Conservation (phyloP, 495 filamentous ascomycete genomes). For the Penicillium paradoxum region DNA sequence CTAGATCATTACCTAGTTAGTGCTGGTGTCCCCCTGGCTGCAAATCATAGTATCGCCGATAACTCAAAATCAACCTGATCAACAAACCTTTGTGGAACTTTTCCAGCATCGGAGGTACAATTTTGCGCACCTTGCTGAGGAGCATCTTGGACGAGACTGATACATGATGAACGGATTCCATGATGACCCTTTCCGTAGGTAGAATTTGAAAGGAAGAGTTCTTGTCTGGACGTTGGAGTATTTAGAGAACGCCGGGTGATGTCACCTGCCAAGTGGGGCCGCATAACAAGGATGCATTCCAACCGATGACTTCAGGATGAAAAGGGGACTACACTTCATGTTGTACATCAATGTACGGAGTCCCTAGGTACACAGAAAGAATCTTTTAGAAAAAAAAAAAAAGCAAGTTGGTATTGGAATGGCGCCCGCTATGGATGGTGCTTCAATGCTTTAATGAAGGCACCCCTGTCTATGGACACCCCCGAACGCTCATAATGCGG, state of each 20-base stretch:
- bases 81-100: constrained; percentile 88
- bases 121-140: constrained; percentile 75
- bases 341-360: no score
- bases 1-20: constrained; percentile 40
- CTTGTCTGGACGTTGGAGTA: background rate
- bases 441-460: constrained; percentile 15
- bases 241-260: constrained; percentile 31
- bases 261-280: constrained; percentile 41
- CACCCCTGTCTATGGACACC: constrained; percentile 33
- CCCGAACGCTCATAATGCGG: constrained; percentile 34
- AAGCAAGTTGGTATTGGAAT: constrained; percentile 22
- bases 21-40: background rate
- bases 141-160: constrained; percentile 62
- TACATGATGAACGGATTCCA: constrained; percentile 47
- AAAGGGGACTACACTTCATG: no score
- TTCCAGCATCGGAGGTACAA: constrained; percentile 92
- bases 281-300: constrained; percentile 2
- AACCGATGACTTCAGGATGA: constrained; percentile 4
- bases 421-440: constrained; percentile 28
- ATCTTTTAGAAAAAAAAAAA: background rate
- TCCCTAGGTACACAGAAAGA: background rate
- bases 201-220: background rate
- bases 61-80: background rate
- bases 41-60: background rate
- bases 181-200: constrained; percentile 16